Conservation (phyloP, 257 asterid species). For the Solanum peruvianum region DNA sequence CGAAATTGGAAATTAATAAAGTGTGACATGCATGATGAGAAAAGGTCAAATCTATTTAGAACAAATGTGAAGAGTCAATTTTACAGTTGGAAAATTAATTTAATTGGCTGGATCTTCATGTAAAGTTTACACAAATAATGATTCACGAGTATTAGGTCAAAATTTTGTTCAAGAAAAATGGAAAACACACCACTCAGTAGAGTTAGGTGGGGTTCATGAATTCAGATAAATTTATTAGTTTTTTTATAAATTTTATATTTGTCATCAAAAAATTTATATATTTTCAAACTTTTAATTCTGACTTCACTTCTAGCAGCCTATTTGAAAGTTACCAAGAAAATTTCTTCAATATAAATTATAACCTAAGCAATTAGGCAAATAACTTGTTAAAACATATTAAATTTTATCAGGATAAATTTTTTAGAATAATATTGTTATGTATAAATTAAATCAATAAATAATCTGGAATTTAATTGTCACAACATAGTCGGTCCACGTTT, state of each 20-base stretch:
- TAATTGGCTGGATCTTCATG: background rate
- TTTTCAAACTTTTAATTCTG: too few relatives aligned
- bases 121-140: background rate
- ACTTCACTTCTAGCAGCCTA: background rate
- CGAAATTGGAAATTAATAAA: background rate
- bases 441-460: background rate
- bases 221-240: rapidly evolving
- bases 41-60: background rate
- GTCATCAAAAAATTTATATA: rapidly evolving
- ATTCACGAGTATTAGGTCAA: background rate
- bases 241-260: too few relatives aligned
- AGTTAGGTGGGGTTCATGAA: background rate
- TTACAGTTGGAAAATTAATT: background rate
- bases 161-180: background rate
- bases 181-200: background rate
- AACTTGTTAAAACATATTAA: background rate
- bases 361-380: background rate
- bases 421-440: background rate
- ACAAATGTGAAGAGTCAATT: background rate
- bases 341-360: background rate
- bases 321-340: background rate
- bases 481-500: background rate
- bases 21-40: background rate
- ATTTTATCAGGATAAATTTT: background rate
- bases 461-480: background rate